A percentile compares a stretch with the other conserved stretches of the same genome.
Conservation (phyloP, 306 rosid species). For the Acmispon strigosus region DNA sequence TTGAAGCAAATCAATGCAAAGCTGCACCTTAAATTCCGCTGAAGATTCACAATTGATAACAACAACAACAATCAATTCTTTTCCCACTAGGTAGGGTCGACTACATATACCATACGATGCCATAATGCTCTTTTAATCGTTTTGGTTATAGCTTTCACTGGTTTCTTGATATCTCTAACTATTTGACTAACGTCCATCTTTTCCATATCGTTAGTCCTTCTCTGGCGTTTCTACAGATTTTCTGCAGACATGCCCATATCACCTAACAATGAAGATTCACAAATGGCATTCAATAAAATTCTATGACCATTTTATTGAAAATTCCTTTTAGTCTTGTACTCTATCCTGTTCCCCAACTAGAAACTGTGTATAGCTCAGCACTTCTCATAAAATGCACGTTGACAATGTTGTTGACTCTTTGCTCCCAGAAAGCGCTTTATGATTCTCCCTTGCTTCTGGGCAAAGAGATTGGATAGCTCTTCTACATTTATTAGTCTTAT, state of each 20-base stretch:
- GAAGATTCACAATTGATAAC: not conserved
- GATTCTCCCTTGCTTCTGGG: no score
- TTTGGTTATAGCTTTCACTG: no score
- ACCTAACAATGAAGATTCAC: no score
- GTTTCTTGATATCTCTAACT: no score
- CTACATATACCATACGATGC: no score
- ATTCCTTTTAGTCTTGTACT: not conserved
- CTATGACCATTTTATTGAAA: not conserved
- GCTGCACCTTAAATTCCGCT: not conserved
- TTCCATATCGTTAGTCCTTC: no score
- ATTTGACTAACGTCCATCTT: no score
- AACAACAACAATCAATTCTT: not conserved
- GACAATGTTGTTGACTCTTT: constrained; percentile 5
- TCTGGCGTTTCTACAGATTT: no score
- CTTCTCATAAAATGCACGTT: not conserved
- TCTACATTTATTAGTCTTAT: constrained; percentile 2
- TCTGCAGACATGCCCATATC: no score
- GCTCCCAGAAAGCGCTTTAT: not conserved
- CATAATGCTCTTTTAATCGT: no score
- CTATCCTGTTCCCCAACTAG: not conserved
- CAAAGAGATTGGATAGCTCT: not conserved
- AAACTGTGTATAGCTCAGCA: not conserved
- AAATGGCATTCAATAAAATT: not conserved
- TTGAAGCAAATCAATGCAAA: constrained; percentile 1
- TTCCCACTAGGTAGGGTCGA: no score